Evolutionary conservation across 2,329 filamentous ascomycete species (phyloP).

Genomic region (Aspergillus sp.): DNA sequence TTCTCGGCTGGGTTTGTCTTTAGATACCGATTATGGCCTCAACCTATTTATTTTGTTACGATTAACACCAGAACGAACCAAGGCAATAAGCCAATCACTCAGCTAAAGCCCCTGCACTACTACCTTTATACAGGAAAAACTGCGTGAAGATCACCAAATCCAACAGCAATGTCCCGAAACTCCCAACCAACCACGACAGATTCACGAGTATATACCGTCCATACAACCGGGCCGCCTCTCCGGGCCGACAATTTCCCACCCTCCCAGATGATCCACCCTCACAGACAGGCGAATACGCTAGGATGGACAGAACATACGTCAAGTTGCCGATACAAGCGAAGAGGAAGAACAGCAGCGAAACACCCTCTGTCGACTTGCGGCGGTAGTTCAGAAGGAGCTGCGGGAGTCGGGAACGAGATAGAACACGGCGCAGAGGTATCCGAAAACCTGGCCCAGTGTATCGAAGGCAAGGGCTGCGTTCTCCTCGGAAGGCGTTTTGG

Average conservation of each 20-base stretch:
- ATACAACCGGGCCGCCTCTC: conserved; percentile 62
- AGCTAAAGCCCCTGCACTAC: no score
- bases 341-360: conserved; percentile 89
- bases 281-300: conserved; percentile 77
- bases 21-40: no score
- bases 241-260: conserved; percentile 47
- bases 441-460: conserved; percentile 77
- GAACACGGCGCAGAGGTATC: conserved; percentile 79
- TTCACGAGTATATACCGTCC: conserved; percentile 80
- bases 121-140: conserved; percentile 70
- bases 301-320: conserved; percentile 84
- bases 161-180: conserved; percentile 74
- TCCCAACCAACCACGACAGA: conserved; percentile 81
- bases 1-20: no score
- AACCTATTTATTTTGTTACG: no score
- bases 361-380: conserved; percentile 84
- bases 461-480: conserved; percentile 54
- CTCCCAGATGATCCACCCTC: conserved; percentile 14
- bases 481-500: conserved; percentile 4
- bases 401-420: conserved; percentile 83
- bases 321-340: conserved; percentile 94
- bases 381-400: conserved; percentile 89
- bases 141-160: conserved; percentile 84
- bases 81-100: no score
- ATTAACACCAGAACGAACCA: no score